Evolutionary conservation across 805 yeast species (phyloP).

Genomic region (Lachancea sp.): DNA sequence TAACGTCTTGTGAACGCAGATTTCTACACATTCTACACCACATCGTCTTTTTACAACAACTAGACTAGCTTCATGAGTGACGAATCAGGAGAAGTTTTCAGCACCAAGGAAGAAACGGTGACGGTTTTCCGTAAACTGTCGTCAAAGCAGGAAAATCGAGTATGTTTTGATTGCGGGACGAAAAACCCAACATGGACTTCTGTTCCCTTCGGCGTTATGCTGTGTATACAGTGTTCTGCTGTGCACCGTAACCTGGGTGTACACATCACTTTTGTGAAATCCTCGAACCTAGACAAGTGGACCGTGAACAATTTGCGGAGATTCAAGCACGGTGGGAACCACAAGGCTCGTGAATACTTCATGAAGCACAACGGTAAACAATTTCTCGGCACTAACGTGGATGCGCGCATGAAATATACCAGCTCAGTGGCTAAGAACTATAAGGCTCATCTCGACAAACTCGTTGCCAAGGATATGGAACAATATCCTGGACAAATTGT

Average conservation of each 20-base stretch:
- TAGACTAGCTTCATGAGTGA: slow-evolving; percentile 15
- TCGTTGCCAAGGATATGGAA: slow-evolving; percentile 57
- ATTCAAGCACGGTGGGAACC: slow-evolving; percentile 92
- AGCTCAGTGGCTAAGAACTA: slow-evolving; percentile 74
- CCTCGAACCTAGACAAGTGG: slow-evolving; percentile 92
- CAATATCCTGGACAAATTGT: slow-evolving; percentile 70
- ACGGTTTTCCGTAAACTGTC: slow-evolving; percentile 58
- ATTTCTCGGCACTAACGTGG: slow-evolving; percentile 46
- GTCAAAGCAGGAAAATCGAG: slow-evolving; percentile 64
- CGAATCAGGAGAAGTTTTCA: slow-evolving; percentile 35
- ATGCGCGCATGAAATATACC: slow-evolving; percentile 73
- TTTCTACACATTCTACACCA: too few species aligned
- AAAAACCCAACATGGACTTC: slow-evolving; percentile 98
- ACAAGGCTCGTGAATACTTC: slow-evolving; percentile 75
- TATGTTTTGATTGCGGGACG: slow-evolving; percentile 89
- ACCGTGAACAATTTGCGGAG: slow-evolving; percentile 80
- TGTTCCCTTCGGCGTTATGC: slow-evolving; percentile 86
- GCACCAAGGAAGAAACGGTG: slow-evolving; percentile 62
- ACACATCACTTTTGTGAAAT: slow-evolving; percentile 90
- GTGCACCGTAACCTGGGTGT: slow-evolving; percentile 95
- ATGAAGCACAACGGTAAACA: slow-evolving; percentile 80
- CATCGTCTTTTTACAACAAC: neutral
- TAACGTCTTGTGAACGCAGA: too few species aligned
- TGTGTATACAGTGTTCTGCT: slow-evolving; percentile 93
- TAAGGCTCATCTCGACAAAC: slow-evolving; percentile 69